Base-by-base conservation (phyloP, 2,329 filamentous ascomycete species). In the Fusarium siculi region DNA sequence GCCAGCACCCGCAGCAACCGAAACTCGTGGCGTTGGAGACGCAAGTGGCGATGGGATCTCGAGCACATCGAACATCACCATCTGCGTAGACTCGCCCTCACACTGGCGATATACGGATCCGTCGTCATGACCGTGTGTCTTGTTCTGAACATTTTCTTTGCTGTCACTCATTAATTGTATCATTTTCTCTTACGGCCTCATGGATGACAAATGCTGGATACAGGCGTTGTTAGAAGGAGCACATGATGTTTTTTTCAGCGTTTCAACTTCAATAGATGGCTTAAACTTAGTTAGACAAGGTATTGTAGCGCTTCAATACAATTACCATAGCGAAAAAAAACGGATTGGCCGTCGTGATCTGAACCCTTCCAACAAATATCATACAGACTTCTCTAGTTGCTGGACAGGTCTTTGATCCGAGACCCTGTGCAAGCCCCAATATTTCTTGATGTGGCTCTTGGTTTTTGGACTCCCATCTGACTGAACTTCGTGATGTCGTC, bases 41-140 rank as follows among this genome's bases (percentile, higher is more conserved):
- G 86, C 82, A 86, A 85, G 85, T 87, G 86, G 87, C 83, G 88
- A 72, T 87, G 89, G 89, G 85, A 89, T 76, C 80, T 91, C 71
- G 84, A 92, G 83, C 85, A 91, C 84, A 75, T 95, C 81, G 90
- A 90, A 84, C 84, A 90, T 81, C 80, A 88, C 75, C 64, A 87
- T 87, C 81, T 98, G 61, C 88, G 96, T 66, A 92, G 90, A 77
- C 82, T 94, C 70, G 92, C 94, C 59, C 84, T 98, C 52, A 92
- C 85, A 2, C 84, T 99, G 67, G 92, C 93, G 12, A 86, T 95
- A 14, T 99, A 99, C 79, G 96, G 96, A 25, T 75, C 94, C 14
- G 83, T 93, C 54, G 95, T 99, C 59, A 98, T 99, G 96, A 84
- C 93, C 34, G 91, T 96, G 53, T 98, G 95, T 80, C 83, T 99